Percentiles rank a stretch among this genome's conserved stretches.
phyloP scores from a whole-genome alignment of 305 asterid genomes.

The Fraxinus greggii region DNA sequence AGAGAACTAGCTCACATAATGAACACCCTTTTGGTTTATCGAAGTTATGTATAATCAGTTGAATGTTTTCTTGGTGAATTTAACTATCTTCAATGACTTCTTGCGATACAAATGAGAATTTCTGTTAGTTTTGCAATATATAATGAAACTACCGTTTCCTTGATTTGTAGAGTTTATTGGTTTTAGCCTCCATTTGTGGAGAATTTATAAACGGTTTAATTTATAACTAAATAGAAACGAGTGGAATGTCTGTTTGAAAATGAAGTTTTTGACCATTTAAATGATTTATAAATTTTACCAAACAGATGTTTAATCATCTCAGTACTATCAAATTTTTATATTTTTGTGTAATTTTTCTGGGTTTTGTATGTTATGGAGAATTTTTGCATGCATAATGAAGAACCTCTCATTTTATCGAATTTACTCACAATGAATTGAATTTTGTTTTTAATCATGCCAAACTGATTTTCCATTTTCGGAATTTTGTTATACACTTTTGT shows the following conservation, averaged over 20 bases:
- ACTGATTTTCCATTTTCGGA: not conserved
- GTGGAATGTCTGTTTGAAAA: not conserved
- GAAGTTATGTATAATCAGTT: not conserved
- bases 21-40: not conserved
- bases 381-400: not conserved
- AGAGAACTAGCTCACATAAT: not conserved
- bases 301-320: not conserved
- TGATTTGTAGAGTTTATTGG: too few relatives aligned
- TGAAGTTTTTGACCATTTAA: not conserved
- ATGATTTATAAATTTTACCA: not conserved
- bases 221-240: too few relatives aligned
- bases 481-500: not conserved
- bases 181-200: not conserved
- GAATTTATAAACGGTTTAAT: not conserved
- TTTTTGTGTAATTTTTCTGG: not conserved
- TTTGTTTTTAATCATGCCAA: not conserved
- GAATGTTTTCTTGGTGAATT: not conserved
- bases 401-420: not conserved
- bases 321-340: not conserved
- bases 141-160: too few relatives aligned
- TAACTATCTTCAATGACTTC: not conserved
- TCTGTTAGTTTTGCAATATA: not conserved
- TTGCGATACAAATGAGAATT: not conserved
- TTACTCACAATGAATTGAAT: not conserved
- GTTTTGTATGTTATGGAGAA: not conserved